A percentile compares a stretch with the other conserved stretches of the same genome.
phyloP scores from a whole-genome alignment of 163 green algal genomes.

The Volvox carteri region DNA sequence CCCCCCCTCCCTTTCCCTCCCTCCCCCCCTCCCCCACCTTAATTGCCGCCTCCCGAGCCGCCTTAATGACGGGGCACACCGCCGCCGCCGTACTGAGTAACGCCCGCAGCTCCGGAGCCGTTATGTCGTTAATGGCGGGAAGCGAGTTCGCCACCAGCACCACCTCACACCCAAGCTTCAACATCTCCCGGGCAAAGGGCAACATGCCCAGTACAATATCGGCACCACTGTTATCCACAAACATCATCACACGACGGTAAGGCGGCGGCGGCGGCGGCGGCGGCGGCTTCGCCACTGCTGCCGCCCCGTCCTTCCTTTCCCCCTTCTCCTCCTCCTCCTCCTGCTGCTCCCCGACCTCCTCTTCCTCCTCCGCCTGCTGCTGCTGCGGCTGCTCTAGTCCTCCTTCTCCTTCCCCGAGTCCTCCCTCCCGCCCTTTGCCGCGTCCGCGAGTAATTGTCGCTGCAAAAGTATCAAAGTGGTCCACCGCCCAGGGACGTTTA shows the following conservation, averaged over 20 bases:
- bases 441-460: neutral
- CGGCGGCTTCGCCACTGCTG: too few species aligned
- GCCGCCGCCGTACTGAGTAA: conserved; percentile 58
- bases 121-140: conserved; percentile 79
- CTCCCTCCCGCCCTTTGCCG: neutral
- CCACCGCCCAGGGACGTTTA: conserved; percentile 86
- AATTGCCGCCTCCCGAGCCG: conserved; percentile 66
- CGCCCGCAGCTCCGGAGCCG: conserved; percentile 70
- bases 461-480: conserved; percentile 74
- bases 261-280: conserved; percentile 55
- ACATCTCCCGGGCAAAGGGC: conserved; percentile 93
- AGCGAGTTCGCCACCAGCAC: conserved; percentile 69
- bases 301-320: too few species aligned
- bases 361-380: neutral
- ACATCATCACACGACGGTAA: conserved; percentile 92
- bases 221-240: conserved; percentile 97
- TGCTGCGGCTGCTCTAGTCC: neutral
- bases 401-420: too few species aligned
- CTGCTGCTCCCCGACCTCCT: neutral
- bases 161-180: conserved; percentile 87
- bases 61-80: conserved; percentile 69
- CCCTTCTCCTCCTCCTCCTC: too few species aligned
- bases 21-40: neutral
- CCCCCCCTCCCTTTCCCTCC: neutral
- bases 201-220: conserved; percentile 96